A percentile compares a stretch with the other conserved stretches of the same genome.
phyloP scores from a whole-genome alignment of 2,329 filamentous ascomycete species.

The Microsporum audouinii region DNA sequence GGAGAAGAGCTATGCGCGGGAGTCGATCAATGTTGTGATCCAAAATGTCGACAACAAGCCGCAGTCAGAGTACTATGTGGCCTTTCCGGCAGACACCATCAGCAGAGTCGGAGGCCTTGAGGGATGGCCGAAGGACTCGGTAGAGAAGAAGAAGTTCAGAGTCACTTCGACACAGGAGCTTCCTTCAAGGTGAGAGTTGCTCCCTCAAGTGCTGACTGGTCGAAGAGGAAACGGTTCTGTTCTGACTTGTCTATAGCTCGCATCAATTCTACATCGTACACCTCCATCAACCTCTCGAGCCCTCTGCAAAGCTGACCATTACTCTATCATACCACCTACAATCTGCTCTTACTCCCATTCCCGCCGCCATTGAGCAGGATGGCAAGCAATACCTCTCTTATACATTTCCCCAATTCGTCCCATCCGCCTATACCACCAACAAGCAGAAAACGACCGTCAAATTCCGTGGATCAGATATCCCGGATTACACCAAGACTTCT shows the following conservation, averaged over 20 bases:
- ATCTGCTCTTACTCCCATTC: slow-evolving; percentile 66
- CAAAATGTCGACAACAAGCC: slow-evolving; percentile 71
- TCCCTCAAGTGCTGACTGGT: background rate
- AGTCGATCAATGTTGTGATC: slow-evolving; percentile 86
- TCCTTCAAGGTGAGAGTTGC: slow-evolving; percentile 19
- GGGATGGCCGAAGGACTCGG: slow-evolving; percentile 82
- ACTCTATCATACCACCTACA: slow-evolving; percentile 77
- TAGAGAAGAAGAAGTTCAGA: slow-evolving; percentile 53
- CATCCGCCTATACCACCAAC: slow-evolving; percentile 69
- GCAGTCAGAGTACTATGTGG: slow-evolving; percentile 83
- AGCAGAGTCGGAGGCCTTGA: slow-evolving; percentile 73
- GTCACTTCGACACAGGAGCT: slow-evolving; percentile 52
- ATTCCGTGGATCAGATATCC: slow-evolving; percentile 63
- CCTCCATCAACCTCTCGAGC: slow-evolving; percentile 62
- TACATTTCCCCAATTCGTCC: slow-evolving; percentile 72
- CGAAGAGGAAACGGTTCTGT: background rate
- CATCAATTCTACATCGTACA: slow-evolving; percentile 75
- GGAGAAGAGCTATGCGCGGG: slow-evolving; percentile 83
- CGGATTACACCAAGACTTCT: slow-evolving; percentile 70
- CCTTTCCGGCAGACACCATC: slow-evolving; percentile 67
- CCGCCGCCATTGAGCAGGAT: slow-evolving; percentile 68
- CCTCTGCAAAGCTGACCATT: slow-evolving; percentile 70
- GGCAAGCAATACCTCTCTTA: slow-evolving; percentile 80
- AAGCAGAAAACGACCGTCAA: slow-evolving; percentile 99
- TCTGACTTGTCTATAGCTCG: slow-evolving; percentile 40